A percentile compares a stretch with the other conserved stretches of the same genome.
Conservation (phyloP, 257 asterid species). For the Nyctanthes arbortristis region DNA sequence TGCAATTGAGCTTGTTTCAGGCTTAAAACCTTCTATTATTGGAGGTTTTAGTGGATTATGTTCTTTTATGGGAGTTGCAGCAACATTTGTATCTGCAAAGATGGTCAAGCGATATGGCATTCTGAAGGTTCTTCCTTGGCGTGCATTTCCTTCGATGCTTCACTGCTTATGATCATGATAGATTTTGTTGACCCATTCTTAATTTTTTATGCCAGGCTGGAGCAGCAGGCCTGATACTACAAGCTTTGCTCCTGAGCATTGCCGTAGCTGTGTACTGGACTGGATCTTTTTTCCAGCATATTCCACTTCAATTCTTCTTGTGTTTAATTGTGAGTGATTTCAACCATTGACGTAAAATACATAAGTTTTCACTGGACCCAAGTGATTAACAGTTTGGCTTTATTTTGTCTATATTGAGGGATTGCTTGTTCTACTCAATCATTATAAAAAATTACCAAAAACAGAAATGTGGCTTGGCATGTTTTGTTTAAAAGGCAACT, state of each 20-base stretch:
- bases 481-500: neutral
- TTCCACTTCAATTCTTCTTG: slow-evolving; percentile 71
- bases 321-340: slow-evolving; percentile 70
- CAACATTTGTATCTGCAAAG: slow-evolving; percentile 83
- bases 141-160: neutral
- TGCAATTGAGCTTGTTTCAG: slow-evolving; percentile 44
- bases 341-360: slow-evolving; percentile 4
- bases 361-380: slow-evolving; percentile 13
- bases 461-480: neutral
- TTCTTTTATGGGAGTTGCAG: slow-evolving; percentile 92
- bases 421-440: too few species aligned
- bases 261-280: slow-evolving; percentile 90
- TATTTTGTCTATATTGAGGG: neutral
- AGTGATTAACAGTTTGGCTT: neutral
- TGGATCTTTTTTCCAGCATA: slow-evolving; percentile 65
- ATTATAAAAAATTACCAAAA: too few species aligned
- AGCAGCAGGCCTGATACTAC: slow-evolving; percentile 86
- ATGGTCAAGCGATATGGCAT: slow-evolving; percentile 77
- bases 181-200: slow-evolving; percentile 20
- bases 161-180: slow-evolving; percentile 6
- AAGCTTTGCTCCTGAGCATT: slow-evolving; percentile 78
- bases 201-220: slow-evolving; percentile 73
- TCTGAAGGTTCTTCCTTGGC: slow-evolving; percentile 53
- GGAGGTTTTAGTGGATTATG: slow-evolving; percentile 92
- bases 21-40: slow-evolving; percentile 83